Percentiles rank a stretch among this genome's conserved stretches.
phyloP scores from a whole-genome alignment of 495 filamentous ascomycete genomes.

The Podospora bellae-mahoneyi region DNA sequence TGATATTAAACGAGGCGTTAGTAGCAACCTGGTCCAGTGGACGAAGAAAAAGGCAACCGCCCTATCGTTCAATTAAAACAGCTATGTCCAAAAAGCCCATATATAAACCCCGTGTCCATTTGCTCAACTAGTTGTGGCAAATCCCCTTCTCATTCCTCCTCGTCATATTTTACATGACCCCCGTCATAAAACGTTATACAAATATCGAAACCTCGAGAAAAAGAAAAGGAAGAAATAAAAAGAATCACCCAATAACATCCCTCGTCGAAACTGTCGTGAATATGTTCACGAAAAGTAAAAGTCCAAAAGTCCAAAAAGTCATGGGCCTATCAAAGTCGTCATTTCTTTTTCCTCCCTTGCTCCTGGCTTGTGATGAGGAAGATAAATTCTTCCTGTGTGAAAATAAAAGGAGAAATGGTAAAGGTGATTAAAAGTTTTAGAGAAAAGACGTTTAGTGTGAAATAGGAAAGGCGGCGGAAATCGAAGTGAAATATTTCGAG shows the following conservation, averaged over 20 bases:
- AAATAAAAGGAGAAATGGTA: neutral
- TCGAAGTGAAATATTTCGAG: neutral
- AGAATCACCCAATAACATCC: no score
- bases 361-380: no score
- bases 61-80: neutral
- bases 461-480: neutral
- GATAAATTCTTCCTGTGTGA: neutral
- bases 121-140: neutral
- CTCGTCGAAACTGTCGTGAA: neutral
- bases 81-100: neutral
- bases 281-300: neutral
- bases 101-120: neutral
- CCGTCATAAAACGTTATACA: neutral
- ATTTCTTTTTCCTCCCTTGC: neutral
- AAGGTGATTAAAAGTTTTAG: neutral
- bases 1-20: no score
- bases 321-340: neutral
- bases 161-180: neutral
- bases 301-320: neutral
- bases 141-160: neutral
- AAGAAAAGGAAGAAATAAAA: neutral
- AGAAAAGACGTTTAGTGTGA: neutral
- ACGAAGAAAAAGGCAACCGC: neutral
- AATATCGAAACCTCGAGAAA: neutral
- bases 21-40: no score